Evolutionary conservation across 2,329 filamentous ascomycete genomes (phyloP).

Genomic region (Penicillium sp.): DNA sequence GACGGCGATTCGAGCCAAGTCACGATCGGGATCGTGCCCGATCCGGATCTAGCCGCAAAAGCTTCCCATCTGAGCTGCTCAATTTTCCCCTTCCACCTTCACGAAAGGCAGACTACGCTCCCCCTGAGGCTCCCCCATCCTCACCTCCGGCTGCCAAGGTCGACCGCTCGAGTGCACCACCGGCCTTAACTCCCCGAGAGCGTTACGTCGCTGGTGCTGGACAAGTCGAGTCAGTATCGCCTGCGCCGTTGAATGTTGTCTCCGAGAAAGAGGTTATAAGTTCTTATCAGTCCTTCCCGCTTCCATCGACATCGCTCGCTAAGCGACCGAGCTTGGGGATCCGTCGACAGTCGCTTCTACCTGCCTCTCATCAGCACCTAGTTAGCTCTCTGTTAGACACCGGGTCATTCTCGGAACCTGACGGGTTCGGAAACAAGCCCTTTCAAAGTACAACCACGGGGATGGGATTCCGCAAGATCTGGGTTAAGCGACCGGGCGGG

Average conservation of each 20-base stretch:
- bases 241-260: constrained; percentile 35
- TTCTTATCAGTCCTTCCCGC: constrained; percentile 18
- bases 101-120: constrained; percentile 24
- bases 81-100: constrained; percentile 32
- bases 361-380: constrained; percentile 45
- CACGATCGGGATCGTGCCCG: constrained; percentile 22
- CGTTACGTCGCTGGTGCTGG: constrained; percentile 22
- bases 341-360: constrained; percentile 47
- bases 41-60: constrained; percentile 19
- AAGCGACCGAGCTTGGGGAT: constrained; percentile 41
- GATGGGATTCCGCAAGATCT: constrained; percentile 72
- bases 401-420: constrained; percentile 27
- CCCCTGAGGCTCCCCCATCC: constrained; percentile 26
- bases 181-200: constrained; percentile 23
- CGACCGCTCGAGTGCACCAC: constrained; percentile 26
- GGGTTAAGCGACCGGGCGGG: constrained; percentile 85
- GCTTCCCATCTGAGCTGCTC: constrained; percentile 24
- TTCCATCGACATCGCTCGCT: constrained; percentile 24
- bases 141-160: constrained; percentile 2
- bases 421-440: constrained; percentile 27
- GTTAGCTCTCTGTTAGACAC: constrained; percentile 42
- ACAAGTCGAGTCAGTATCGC: constrained; percentile 27
- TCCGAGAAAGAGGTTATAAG: constrained; percentile 29
- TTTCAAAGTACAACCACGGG: constrained; percentile 30
- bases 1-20: background rate